A percentile compares a stretch with the other conserved stretches of the same genome.
Conservation (phyloP, 2,329 filamentous ascomycete genomes). For the Colletotrichum sp. region DNA sequence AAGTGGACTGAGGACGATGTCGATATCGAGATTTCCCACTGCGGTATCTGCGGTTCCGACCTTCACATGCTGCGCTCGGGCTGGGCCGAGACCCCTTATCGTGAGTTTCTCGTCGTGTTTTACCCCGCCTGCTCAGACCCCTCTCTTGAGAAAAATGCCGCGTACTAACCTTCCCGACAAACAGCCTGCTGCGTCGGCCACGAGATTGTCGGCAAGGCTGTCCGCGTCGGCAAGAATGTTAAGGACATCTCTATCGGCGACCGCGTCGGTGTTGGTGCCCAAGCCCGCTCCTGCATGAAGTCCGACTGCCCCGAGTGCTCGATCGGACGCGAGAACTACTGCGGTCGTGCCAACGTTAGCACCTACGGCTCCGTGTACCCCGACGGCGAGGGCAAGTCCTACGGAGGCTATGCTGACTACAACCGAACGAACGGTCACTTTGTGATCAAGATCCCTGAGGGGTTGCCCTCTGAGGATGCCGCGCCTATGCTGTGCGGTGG, state of each 20-base stretch:
- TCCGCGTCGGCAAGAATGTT: constrained; percentile 56
- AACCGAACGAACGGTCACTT: constrained; percentile 49
- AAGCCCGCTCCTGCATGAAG: constrained; percentile 58
- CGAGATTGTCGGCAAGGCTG: constrained; percentile 67
- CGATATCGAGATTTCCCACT: constrained; percentile 70
- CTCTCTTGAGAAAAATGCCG: not conserved
- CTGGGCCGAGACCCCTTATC: constrained; percentile 48
- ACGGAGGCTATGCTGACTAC: constrained; percentile 56
- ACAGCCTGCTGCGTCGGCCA: constrained; percentile 63
- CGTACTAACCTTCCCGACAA: not conserved
- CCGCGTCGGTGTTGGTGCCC: constrained; percentile 67
- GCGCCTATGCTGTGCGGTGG: constrained; percentile 76
- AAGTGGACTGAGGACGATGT: constrained; percentile 70
- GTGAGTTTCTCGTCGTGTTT: constrained; percentile 28
- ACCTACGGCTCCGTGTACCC: constrained; percentile 61
- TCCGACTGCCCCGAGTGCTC: constrained; percentile 48
- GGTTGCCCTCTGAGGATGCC: constrained; percentile 42
- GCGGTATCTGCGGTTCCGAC: constrained; percentile 69
- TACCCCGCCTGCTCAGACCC: constrained; percentile 1
- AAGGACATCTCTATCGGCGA: constrained; percentile 62
- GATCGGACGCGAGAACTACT: constrained; percentile 46
- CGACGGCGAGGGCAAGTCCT: constrained; percentile 59
- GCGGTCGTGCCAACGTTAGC: constrained; percentile 40
- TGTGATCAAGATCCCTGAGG: constrained; percentile 50
- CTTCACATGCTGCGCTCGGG: constrained; percentile 63